Percentiles rank a stretch among this genome's conserved stretches.
Conservation (phyloP, 768 basidiomycete genomes). For the Hypholoma sublateritium region DNA sequence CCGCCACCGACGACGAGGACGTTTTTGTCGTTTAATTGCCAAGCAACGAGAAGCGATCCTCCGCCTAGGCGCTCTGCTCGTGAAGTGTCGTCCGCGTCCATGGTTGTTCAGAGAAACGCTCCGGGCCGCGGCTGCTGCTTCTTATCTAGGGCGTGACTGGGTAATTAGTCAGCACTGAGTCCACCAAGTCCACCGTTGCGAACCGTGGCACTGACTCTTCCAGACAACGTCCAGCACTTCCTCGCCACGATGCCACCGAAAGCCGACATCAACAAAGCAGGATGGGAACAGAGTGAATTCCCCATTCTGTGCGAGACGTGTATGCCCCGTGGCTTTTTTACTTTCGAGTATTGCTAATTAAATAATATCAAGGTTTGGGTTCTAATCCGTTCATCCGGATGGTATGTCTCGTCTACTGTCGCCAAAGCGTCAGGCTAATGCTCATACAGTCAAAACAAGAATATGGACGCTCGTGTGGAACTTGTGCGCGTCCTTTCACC, state of each 20-base stretch:
- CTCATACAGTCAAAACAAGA: slow-evolving; percentile 87
- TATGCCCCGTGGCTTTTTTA: slow-evolving; percentile 33
- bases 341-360: background rate
- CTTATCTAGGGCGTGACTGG: background rate
- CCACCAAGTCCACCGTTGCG: too few species aligned
- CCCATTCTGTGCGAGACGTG: slow-evolving; percentile 95
- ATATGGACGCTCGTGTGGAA: slow-evolving; percentile 94
- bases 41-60: slow-evolving; percentile 86
- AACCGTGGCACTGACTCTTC: background rate
- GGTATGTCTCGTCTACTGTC: slow-evolving; percentile 46
- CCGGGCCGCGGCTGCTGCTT: background rate
- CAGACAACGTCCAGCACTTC: background rate
- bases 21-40: slow-evolving; percentile 82
- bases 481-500: slow-evolving; percentile 94
- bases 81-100: slow-evolving; percentile 11
- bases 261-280: slow-evolving; percentile 93
- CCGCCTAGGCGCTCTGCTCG: slow-evolving; percentile 38
- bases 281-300: slow-evolving; percentile 92
- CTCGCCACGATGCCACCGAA: slow-evolving; percentile 47
- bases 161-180: background rate
- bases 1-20: slow-evolving; percentile 96
- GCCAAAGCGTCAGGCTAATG: background rate
- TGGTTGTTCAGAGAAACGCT: slow-evolving; percentile 7
- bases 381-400: slow-evolving; percentile 93
- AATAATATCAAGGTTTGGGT: slow-evolving; percentile 61